phyloP scores from a whole-genome alignment of 2,329 filamentous ascomycete genomes.

The Monosporascus sp. region DNA sequence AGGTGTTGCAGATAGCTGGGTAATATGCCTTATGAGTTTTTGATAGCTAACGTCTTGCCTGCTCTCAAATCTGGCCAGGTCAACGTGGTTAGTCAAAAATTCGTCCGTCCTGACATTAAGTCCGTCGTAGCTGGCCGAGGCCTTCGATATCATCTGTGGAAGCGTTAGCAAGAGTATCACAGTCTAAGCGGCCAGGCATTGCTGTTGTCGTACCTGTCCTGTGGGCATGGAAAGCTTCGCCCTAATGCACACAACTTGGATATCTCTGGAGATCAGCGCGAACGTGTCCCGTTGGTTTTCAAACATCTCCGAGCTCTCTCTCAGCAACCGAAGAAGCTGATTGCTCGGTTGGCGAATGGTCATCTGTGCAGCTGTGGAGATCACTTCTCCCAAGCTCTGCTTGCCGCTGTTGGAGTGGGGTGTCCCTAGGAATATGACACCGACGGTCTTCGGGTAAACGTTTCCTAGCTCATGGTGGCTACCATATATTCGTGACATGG shows the following conservation, averaged over 20 bases:
- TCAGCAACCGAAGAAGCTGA: slow-evolving; percentile 18
- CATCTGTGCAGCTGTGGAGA: slow-evolving; percentile 22
- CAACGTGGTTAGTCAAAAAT: slow-evolving; percentile 18
- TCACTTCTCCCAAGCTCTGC: slow-evolving; percentile 23
- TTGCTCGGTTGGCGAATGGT: slow-evolving; percentile 17
- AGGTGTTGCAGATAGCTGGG: slow-evolving; percentile 19
- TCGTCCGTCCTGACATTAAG: slow-evolving; percentile 25
- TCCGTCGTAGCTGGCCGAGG: slow-evolving; percentile 19
- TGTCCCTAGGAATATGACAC: slow-evolving; percentile 25
- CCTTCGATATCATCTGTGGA: slow-evolving; percentile 23
- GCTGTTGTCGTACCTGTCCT: slow-evolving; percentile 8
- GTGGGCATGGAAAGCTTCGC: slow-evolving; percentile 19
- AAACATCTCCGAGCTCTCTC: slow-evolving; percentile 19
- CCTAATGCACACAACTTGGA: slow-evolving; percentile 24
- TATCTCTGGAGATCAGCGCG: slow-evolving; percentile 24
- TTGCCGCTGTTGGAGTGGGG: slow-evolving; percentile 23
- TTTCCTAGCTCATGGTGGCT: slow-evolving; percentile 26
- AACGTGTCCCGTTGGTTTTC: slow-evolving; percentile 25
- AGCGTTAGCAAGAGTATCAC: slow-evolving; percentile 13
- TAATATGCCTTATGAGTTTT: slow-evolving; percentile 20
- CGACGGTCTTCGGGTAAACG: slow-evolving; percentile 25
- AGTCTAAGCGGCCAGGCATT: slow-evolving; percentile 5
- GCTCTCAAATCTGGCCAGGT: slow-evolving; percentile 21
- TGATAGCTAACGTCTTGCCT: slow-evolving; percentile 20
- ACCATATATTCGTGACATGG: slow-evolving; percentile 25